A percentile compares a stretch with the other conserved stretches of the same genome.
These are phyloP conservation scores for Rutstroemia sp. DNA, from an alignment of 2,329 filamentous ascomycete species.

Conservation along the genomic window DNA sequence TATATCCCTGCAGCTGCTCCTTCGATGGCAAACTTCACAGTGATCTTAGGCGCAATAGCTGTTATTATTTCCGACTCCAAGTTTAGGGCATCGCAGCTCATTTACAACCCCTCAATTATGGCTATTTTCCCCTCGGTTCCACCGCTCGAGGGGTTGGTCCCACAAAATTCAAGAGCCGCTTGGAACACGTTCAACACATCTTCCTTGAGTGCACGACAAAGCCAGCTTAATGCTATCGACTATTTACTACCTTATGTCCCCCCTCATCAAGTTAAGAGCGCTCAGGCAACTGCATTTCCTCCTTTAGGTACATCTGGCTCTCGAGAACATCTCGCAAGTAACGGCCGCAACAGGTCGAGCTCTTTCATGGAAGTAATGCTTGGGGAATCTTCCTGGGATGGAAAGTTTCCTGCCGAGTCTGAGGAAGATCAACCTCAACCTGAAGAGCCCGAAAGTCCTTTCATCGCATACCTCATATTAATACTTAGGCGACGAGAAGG, in stretches of 20 bases:
- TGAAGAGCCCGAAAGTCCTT: slow-evolving; percentile 60
- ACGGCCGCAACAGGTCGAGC: slow-evolving; percentile 15
- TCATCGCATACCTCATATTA: slow-evolving; percentile 67
- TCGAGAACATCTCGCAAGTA: slow-evolving; percentile 30
- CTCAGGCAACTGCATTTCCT: slow-evolving; percentile 42
- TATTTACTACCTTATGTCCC: slow-evolving; percentile 53
- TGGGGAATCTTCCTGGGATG: not conserved
- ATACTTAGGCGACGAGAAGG: slow-evolving; percentile 50
- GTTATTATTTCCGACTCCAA: slow-evolving; percentile 73
- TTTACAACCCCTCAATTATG: slow-evolving; percentile 61
- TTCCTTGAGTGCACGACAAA: slow-evolving; percentile 32
- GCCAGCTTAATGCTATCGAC: slow-evolving; percentile 51
- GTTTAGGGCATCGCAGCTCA: slow-evolving; percentile 64
- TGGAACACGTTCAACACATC: slow-evolving; percentile 48
- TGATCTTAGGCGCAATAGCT: slow-evolving; percentile 69
- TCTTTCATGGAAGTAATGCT: not conserved
- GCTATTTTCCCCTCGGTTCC: slow-evolving; percentile 55
- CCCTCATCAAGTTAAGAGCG: slow-evolving; percentile 33
- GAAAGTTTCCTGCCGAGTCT: not conserved
- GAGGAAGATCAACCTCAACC: slow-evolving; percentile 30
- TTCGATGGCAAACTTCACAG: slow-evolving; percentile 51
- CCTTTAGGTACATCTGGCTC: slow-evolving; percentile 40
- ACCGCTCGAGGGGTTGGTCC: slow-evolving; percentile 41
- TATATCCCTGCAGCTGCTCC: slow-evolving; percentile 56
- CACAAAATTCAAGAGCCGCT: slow-evolving; percentile 40